Percentiles rank a stretch among this genome's conserved stretches.
Conservation (phyloP, 352 stramenopile species). For the Globisporangium yorkense region DNA sequence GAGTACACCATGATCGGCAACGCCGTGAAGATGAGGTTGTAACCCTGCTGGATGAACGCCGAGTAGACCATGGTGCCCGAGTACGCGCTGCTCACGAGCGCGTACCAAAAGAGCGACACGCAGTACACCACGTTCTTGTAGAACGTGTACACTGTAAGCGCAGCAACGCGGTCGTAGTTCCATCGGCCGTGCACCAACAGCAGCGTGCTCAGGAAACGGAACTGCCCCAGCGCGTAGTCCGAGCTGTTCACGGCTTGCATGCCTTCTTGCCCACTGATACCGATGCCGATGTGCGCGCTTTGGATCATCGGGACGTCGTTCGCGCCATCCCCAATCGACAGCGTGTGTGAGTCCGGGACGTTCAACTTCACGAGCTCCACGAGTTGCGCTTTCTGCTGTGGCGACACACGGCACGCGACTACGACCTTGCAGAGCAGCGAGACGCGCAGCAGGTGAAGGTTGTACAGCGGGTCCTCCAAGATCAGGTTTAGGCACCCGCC, state of each 20-base stretch:
- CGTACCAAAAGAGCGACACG: constrained; percentile 89
- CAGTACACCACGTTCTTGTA: constrained; percentile 93
- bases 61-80: constrained; percentile 89
- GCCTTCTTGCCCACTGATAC: constrained; percentile 97
- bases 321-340: constrained; percentile 89
- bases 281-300: constrained; percentile 84
- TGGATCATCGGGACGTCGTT: constrained; percentile 92
- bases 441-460: constrained; percentile 78
- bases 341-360: constrained; percentile 71
- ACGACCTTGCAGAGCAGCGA: constrained; percentile 93
- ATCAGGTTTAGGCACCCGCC: constrained; percentile 87
- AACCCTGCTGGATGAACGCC: constrained; percentile 84
- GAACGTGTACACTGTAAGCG: constrained; percentile 88
- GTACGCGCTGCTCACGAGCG: constrained; percentile 82
- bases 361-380: constrained; percentile 94
- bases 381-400: constrained; percentile 97
- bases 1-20: constrained; percentile 89
- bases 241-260: constrained; percentile 92
- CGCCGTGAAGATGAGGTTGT: constrained; percentile 95
- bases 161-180: constrained; percentile 84
- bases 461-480: constrained; percentile 62
- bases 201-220: constrained; percentile 69
- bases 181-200: constrained; percentile 79
- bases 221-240: constrained; percentile 81
- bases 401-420: constrained; percentile 96